Conservation (phyloP, 768 basidiomycete genomes). For the Mycena chlorophos region DNA sequence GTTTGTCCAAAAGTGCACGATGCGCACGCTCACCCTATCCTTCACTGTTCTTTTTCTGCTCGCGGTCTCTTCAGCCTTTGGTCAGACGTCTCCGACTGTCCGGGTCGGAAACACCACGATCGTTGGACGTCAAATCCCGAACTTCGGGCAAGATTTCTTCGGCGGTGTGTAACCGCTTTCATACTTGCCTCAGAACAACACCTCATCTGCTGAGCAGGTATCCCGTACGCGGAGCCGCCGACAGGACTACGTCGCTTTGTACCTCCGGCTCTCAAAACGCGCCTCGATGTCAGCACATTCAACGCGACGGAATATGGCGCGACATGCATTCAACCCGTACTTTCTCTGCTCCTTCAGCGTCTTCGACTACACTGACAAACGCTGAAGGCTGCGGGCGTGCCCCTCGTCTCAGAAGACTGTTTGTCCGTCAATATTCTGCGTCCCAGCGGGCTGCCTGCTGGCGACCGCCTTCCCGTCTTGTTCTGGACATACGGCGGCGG, state of each 20-base stretch:
- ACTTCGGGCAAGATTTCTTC: no score
- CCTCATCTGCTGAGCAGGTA: constrained; percentile 23
- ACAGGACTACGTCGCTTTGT: constrained; percentile 28
- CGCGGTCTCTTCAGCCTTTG: no score
- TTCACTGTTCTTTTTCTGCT: no score
- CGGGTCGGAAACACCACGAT: no score
- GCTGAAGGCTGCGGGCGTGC: neutral
- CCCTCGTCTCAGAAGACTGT: constrained; percentile 6
- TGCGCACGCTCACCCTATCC: no score
- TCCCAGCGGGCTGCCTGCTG: constrained; percentile 37
- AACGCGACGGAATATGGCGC: constrained; percentile 27
- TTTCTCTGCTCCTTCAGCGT: neutral
- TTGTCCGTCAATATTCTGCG: constrained; percentile 55
- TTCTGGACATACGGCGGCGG: constrained; percentile 46
- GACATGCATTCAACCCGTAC: constrained; percentile 27
- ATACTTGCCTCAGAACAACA: no score
- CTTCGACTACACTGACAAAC: no score
- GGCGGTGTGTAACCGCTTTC: neutral
- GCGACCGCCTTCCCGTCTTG: constrained; percentile 31
- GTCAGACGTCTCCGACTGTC: no score
- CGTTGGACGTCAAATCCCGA: no score
- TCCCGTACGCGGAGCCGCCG: constrained; percentile 37
- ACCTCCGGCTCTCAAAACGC: constrained; percentile 24
- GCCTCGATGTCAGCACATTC: constrained; percentile 22
- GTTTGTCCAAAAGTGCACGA: no score